Base-by-base conservation (phyloP, 441 rosid genomes). In the Hypseocharis bilobata region DNA sequence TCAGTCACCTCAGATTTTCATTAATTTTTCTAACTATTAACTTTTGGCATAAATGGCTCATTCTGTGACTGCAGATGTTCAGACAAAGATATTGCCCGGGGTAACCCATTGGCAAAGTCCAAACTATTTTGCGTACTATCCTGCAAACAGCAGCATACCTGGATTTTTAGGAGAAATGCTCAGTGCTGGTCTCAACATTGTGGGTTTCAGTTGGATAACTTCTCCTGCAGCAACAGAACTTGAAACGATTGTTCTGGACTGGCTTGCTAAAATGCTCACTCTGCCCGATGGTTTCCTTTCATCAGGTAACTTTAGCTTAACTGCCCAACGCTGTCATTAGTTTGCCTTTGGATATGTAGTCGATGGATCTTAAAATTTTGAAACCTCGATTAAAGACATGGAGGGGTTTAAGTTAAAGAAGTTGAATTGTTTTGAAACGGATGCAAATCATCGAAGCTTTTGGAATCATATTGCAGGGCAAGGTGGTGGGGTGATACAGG, bases 81-180 rank as follows among this genome's bases (percentile, higher is more conserved):
- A 76, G 45, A 68, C 69, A 64, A 87, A 88, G 83, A 91, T 91
- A 64, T 65, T 91, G 11, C 96, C 96, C 0, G 96, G 98, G 63
- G 74, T 84, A 63, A 89, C 98, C 10, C 96, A 91, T 66, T 91
- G 98, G 98, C 92, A 86, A 74, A 91, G 89, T 60, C 96, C 96
- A 2, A 84, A 80, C 62, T 87, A 67, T 63, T 91, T 89, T 59
- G 96, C 91, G 0, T 91, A 88, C 69, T 87, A 65, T 72, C 91
- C 96, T 62, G 76, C 96, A 4, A 91, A 84, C 57, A 79, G 89
- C 40, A 91, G 96, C 42, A 77, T 87, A 32, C 95, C 92, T 0
- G 96, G 96, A 30, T 87, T 91, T 69, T 65, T 91, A 76, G 98
- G 96, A 55, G 96, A 89, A 77, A 91, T 91, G 96, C 88, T 91